Conservation (phyloP, 495 filamentous ascomycete species). For the Neurospora sp. region DNA sequence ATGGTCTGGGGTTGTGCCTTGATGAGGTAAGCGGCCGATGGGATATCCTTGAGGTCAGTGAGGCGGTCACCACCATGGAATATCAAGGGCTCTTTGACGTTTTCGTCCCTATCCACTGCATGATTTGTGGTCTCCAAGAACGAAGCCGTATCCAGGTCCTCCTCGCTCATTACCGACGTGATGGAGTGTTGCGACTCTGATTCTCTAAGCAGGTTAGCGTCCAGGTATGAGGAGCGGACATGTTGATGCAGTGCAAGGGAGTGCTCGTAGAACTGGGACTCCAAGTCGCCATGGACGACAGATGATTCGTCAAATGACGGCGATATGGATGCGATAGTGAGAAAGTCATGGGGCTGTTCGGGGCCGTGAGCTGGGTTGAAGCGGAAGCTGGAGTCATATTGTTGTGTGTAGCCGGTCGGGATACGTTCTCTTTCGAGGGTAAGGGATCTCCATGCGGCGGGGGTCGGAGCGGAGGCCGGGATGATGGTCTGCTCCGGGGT, state of each 20-base stretch:
- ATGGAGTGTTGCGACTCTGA: not conserved
- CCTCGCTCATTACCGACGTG: conserved; percentile 12
- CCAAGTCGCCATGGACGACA: conserved; percentile 13
- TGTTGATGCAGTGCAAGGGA: conserved; percentile 57
- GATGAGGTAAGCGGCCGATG: conserved; percentile 53
- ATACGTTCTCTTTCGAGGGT: conserved; percentile 27
- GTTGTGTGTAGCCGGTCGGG: conserved; percentile 35
- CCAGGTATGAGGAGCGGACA: conserved; percentile 41
- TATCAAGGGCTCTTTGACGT: conserved; percentile 11
- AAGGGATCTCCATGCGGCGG: conserved; percentile 38
- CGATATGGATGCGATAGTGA: conserved; percentile 33
- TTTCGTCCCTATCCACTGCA: not conserved
- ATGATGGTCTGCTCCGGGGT: not conserved
- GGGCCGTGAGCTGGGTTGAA: not conserved
- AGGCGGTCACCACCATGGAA: conserved; percentile 27
- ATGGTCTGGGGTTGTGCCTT: conserved; percentile 72
- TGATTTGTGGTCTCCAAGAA: conserved; percentile 5
- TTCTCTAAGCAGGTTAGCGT: conserved; percentile 3
- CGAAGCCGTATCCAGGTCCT: conserved; percentile 3
- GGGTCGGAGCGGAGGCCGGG: conserved; percentile 12
- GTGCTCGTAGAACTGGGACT: conserved; percentile 60
- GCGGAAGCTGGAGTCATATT: conserved; percentile 26
- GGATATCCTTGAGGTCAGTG: conserved; percentile 60
- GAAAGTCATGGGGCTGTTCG: conserved; percentile 35
- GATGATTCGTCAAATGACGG: conserved; percentile 16